Conservation (phyloP, 75 land plant species). For the Picea sitchensis region DNA sequence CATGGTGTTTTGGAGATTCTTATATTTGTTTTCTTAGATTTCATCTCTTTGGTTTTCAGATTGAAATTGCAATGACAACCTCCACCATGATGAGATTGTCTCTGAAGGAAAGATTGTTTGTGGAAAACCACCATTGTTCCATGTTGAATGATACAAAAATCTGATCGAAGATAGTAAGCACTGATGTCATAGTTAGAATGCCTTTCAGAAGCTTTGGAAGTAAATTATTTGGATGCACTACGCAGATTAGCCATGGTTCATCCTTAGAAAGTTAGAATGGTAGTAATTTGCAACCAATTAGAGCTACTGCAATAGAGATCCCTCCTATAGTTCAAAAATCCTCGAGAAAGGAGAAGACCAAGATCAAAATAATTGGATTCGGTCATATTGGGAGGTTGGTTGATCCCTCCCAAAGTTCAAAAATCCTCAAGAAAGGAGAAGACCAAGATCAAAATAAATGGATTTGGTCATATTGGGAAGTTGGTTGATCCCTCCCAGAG, state of each 20-base stretch:
- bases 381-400: no score
- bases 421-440: no score
- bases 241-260: neutral
- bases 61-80: neutral
- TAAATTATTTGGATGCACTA: neutral
- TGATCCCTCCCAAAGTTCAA: no score
- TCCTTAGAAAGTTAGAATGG: conserved; percentile 3
- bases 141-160: neutral
- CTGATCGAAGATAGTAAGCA: neutral
- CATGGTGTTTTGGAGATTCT: no score
- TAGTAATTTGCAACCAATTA: conserved; percentile 34
- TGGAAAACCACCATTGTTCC: neutral
- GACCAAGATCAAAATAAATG: no score
- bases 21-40: no score
- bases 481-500: no score
- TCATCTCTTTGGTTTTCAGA: no score
- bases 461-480: no score
- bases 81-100: conserved; percentile 2
- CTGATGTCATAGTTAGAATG: neutral
- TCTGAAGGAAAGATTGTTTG: neutral
- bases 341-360: conserved; percentile 30
- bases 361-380: conserved; percentile 61
- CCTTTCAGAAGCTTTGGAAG: neutral
- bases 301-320: conserved; percentile 52
- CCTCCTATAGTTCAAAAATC: conserved; percentile 39